phyloP scores from a whole-genome alignment of 2,329 filamentous ascomycete species.

The Thielaviopsis euricoi region DNA sequence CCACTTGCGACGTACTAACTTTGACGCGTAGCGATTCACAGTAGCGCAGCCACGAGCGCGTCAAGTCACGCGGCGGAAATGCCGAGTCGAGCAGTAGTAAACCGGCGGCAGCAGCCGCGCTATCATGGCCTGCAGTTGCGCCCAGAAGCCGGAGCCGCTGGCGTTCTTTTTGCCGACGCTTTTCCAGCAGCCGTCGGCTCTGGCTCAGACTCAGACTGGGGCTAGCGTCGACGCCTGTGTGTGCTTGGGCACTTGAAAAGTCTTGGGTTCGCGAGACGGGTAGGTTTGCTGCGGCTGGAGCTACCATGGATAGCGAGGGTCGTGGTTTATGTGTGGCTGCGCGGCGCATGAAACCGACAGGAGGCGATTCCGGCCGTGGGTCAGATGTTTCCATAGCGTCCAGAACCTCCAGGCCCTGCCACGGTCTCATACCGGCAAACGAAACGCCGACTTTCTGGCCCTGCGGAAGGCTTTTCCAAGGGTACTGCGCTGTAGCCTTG shows the following conservation, averaged over 20 bases:
- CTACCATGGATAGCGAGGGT: too few relatives aligned
- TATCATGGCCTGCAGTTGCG: too few relatives aligned
- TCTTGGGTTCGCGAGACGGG: not conserved
- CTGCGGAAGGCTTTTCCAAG: not conserved
- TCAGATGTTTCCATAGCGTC: too few relatives aligned
- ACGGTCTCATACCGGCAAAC: not conserved
- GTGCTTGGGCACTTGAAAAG: not conserved
- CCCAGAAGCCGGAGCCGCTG: not conserved
- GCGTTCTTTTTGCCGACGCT: not conserved
- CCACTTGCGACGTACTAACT: not conserved
- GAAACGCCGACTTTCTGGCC: not conserved
- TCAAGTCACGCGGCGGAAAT: too few relatives aligned
- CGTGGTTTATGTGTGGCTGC: too few relatives aligned
- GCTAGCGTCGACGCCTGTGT: not conserved
- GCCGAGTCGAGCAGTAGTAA: too few relatives aligned
- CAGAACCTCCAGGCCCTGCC: not conserved
- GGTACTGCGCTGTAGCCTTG: not conserved
- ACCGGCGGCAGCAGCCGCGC: too few relatives aligned
- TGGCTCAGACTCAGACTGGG: not conserved
- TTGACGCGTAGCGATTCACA: not conserved
- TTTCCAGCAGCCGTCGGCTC: not conserved
- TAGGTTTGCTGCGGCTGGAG: too few relatives aligned
- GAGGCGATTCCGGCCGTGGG: too few relatives aligned
- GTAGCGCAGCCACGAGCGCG: not conserved
- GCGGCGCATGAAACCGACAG: too few relatives aligned